Evolutionary conservation across 768 basidiomycete genomes (phyloP).

Genomic region (Heimioporus sp.): DNA sequence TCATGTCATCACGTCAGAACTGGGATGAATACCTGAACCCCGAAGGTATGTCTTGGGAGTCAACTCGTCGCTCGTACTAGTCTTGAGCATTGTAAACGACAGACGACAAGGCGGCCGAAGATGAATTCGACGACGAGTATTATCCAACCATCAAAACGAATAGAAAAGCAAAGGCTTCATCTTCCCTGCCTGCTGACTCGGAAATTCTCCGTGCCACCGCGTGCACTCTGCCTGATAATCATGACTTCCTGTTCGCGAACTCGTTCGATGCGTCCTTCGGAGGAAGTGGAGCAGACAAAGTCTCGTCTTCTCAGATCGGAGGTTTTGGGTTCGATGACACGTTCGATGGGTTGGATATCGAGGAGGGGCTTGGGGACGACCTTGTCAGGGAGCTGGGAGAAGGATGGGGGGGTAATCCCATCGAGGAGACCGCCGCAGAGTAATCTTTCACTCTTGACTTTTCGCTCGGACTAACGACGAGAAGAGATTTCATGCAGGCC

Average conservation of each 20-base stretch:
- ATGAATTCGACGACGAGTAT: slow-evolving; percentile 50
- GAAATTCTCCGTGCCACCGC: slow-evolving; percentile 50
- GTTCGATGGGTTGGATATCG: slow-evolving; percentile 56
- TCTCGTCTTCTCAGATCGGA: slow-evolving; percentile 57
- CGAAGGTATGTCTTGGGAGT: slow-evolving; percentile 33
- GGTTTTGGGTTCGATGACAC: slow-evolving; percentile 53
- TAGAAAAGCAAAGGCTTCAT: slow-evolving; percentile 26
- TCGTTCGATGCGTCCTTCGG: slow-evolving; percentile 65
- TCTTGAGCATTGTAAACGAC: not conserved
- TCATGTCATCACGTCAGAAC: slow-evolving; percentile 35
- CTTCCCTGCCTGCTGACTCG: slow-evolving; percentile 22
- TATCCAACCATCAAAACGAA: slow-evolving; percentile 37
- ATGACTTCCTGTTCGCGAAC: slow-evolving; percentile 61
- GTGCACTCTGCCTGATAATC: slow-evolving; percentile 70
- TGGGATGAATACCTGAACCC: slow-evolving; percentile 63
- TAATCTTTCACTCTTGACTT: slow-evolving; percentile 4
- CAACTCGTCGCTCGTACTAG: not conserved
- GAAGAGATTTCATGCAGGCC: slow-evolving; percentile 13
- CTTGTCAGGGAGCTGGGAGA: slow-evolving; percentile 73
- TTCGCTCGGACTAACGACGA: slow-evolving; percentile 9
- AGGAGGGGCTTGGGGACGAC: slow-evolving; percentile 68
- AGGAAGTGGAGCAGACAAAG: slow-evolving; percentile 31
- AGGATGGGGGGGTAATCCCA: slow-evolving; percentile 49
- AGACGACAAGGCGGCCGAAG: slow-evolving; percentile 19
- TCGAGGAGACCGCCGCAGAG: slow-evolving; percentile 10